Conservation (phyloP, 805 yeast genomes). For the Sungouiozyma ichnusensis region DNA sequence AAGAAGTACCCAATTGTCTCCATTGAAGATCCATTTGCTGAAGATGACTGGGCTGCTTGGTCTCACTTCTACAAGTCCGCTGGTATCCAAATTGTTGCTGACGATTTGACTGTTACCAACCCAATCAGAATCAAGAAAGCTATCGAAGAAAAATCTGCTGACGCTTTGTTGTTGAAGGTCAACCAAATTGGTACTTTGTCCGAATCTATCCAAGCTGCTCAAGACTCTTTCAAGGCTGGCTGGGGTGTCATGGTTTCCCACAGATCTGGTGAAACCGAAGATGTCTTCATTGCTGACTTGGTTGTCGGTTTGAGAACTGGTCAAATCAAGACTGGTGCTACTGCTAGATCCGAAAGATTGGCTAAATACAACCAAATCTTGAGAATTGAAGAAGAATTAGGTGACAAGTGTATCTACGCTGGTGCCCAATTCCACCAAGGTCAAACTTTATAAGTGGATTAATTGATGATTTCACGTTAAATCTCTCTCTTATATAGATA, state of each 20-base stretch:
- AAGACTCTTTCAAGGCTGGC: constrained; percentile 87
- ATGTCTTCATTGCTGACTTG: constrained; percentile 94
- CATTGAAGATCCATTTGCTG: constrained; percentile 97
- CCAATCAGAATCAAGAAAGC: constrained; percentile 90
- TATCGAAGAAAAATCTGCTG: constrained; percentile 91
- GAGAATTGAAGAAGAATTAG: constrained; percentile 97
- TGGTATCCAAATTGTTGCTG: constrained; percentile 88
- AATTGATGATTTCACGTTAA: neutral
- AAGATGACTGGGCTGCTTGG: constrained; percentile 99
- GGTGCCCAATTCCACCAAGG: constrained; percentile 77
- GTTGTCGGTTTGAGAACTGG: constrained; percentile 97
- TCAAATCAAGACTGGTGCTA: constrained; percentile 99
- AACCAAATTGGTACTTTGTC: constrained; percentile 97
- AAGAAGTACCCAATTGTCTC: constrained; percentile 95
- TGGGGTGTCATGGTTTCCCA: constrained; percentile 99
- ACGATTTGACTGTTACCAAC: constrained; percentile 98
- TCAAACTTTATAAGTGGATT: constrained; percentile 28
- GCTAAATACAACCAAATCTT: constrained; percentile 97
- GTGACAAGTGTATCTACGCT: constrained; percentile 93
- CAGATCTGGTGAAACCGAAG: constrained; percentile 99
- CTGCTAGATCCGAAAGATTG: constrained; percentile 99
- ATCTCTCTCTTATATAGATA: neutral
- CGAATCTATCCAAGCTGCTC: constrained; percentile 95
- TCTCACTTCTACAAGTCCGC: constrained; percentile 67
- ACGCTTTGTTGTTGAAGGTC: constrained; percentile 91